phyloP scores from a whole-genome alignment of 2,329 filamentous ascomycete genomes.

The Diaporthe vexans region DNA sequence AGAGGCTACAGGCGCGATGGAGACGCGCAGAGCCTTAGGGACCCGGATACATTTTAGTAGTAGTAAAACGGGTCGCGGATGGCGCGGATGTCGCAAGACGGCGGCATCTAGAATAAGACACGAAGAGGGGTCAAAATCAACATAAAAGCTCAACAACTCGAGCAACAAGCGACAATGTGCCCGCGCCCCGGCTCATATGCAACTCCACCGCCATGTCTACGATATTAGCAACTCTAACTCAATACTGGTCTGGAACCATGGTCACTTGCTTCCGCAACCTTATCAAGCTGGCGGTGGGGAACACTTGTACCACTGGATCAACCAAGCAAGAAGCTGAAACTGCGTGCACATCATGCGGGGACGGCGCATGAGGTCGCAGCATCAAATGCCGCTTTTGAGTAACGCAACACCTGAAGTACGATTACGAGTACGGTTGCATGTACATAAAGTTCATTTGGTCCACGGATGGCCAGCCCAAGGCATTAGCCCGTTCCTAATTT shows the following conservation, averaged over 20 bases:
- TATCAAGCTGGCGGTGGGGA: background rate
- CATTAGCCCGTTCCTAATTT: background rate
- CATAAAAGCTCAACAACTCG: background rate
- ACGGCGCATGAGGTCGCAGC: background rate
- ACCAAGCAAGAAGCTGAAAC: background rate
- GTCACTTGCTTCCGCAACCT: constrained; percentile 5
- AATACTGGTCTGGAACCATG: constrained; percentile 1
- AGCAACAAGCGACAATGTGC: background rate
- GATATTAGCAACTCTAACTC: background rate
- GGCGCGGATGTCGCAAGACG: too few species aligned
- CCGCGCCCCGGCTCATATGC: background rate
- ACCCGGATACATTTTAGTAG: background rate
- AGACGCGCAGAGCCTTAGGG: background rate
- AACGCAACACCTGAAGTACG: background rate
- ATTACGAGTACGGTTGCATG: constrained; percentile 12
- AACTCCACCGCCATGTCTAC: background rate
- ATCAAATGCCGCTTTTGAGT: background rate
- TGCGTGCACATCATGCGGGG: background rate
- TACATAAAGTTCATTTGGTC: background rate
- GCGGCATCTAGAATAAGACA: too few species aligned
- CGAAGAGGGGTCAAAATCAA: background rate
- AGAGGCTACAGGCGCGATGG: background rate
- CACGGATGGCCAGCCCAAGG: background rate
- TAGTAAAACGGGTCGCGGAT: background rate
- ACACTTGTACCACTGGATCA: background rate